phyloP scores from a whole-genome alignment of 2,329 filamentous ascomycete species.

The Sporothrix pseudoabietina region DNA sequence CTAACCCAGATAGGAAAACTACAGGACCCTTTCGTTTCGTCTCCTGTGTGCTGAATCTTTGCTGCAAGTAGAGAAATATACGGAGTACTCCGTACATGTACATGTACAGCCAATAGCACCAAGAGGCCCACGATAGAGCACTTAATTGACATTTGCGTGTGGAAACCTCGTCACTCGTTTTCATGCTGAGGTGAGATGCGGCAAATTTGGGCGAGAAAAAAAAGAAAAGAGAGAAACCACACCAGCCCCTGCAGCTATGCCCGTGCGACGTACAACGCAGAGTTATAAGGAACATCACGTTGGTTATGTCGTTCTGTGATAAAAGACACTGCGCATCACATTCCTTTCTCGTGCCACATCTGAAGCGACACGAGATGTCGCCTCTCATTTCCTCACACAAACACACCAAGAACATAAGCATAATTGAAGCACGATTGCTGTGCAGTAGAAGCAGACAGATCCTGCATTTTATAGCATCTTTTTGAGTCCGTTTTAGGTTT shows the following conservation, averaged over 20 bases:
- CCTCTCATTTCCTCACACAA: background rate
- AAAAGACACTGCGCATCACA: no score
- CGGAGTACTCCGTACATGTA: background rate
- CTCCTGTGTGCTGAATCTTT: background rate
- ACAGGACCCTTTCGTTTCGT: background rate
- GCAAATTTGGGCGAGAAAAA: background rate
- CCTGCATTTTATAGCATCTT: background rate
- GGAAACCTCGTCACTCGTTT: background rate
- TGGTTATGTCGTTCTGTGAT: no score
- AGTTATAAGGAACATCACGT: background rate
- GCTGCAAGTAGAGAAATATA: no score
- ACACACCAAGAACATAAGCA: background rate
- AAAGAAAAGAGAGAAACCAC: background rate
- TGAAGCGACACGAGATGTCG: no score
- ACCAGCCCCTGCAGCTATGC: background rate
- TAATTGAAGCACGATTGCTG: background rate
- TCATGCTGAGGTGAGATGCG: constrained; percentile 17
- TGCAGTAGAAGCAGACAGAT: background rate
- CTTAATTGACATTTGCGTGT: background rate
- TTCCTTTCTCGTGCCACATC: no score
- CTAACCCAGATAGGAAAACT: background rate
- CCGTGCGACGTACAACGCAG: no score
- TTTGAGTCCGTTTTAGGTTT: background rate
- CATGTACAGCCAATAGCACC: no score
- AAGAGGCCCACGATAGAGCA: background rate